Conservation (phyloP, 2,329 filamentous ascomycete genomes). For the Didymella segeticola region DNA sequence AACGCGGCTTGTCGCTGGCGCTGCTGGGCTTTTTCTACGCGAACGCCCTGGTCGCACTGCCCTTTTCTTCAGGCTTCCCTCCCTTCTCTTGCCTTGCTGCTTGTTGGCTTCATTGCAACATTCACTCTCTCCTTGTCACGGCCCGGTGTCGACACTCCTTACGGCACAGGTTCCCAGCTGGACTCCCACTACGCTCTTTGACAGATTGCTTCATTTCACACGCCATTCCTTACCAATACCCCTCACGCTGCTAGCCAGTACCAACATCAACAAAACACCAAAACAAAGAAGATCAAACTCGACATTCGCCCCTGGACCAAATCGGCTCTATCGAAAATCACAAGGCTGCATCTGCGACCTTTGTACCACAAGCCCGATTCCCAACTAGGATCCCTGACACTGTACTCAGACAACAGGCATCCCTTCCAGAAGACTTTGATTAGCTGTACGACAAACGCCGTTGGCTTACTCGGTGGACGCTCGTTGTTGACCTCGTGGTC, state of each 20-base stretch:
- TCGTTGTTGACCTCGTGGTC: constrained; percentile 29
- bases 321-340: constrained; percentile 17
- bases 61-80: constrained; percentile 34
- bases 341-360: constrained; percentile 25
- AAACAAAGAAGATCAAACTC: constrained; percentile 21
- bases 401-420: constrained; percentile 25
- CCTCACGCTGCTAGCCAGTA: constrained; percentile 40
- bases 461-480: constrained; percentile 26
- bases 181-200: constrained; percentile 46
- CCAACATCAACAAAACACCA: constrained; percentile 20
- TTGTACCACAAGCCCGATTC: constrained; percentile 39
- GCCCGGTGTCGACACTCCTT: constrained; percentile 50
- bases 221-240: constrained; percentile 24
- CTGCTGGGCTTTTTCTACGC: constrained; percentile 21
- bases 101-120: constrained; percentile 34
- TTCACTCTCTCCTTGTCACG: constrained; percentile 38
- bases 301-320: constrained; percentile 16
- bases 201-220: constrained; percentile 38
- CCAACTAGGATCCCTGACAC: constrained; percentile 30
- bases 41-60: constrained; percentile 20
- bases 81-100: constrained; percentile 37
- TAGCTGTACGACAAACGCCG: constrained; percentile 29
- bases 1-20: constrained; percentile 27
- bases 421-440: constrained; percentile 27
- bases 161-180: constrained; percentile 40